Percentiles rank a stretch among this genome's conserved stretches.
Conservation (phyloP, 495 filamentous ascomycete genomes). For the Hypoxylon subgilvum region DNA sequence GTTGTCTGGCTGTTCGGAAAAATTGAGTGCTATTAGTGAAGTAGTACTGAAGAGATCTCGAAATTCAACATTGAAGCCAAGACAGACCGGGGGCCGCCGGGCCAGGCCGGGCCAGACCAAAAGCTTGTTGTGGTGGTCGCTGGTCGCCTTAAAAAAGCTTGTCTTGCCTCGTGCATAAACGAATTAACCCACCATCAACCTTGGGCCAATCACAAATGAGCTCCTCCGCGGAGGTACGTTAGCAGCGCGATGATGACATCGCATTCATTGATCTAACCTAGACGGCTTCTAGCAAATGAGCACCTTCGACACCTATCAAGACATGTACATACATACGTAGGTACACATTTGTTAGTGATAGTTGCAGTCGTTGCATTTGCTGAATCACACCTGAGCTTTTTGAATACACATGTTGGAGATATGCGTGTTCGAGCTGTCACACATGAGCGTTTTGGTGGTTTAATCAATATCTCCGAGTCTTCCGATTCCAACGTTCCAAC, state of each 20-base stretch:
- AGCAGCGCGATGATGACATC: conserved; percentile 30
- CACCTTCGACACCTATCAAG: not conserved
- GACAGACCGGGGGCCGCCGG: conserved; percentile 27
- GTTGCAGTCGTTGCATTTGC: too few relatives aligned
- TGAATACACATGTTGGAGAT: not conserved
- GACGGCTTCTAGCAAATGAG: conserved; percentile 21
- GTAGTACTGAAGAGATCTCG: too few relatives aligned
- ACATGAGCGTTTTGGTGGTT: conserved; percentile 5
- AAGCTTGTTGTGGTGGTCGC: conserved; percentile 35
- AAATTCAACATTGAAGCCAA: conserved; percentile 4
- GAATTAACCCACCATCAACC: conserved; percentile 20
- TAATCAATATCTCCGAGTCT: conserved; percentile 15
- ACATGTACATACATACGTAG: not conserved
- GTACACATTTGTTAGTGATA: conserved; percentile 4
- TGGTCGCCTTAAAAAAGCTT: conserved; percentile 39
- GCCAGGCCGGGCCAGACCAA: conserved; percentile 35
- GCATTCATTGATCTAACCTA: conserved; percentile 20
- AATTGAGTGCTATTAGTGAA: too few relatives aligned
- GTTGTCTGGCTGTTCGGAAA: too few relatives aligned
- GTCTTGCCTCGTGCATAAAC: conserved; percentile 37
- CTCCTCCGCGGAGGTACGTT: conserved; percentile 4
- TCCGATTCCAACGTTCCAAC: conserved; percentile 30
- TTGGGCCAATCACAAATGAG: conserved; percentile 16
- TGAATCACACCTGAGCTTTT: not conserved
- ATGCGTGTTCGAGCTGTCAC: conserved; percentile 8